These are phyloP conservation scores for Sporothrix mexicana DNA, from an alignment of 2,329 filamentous ascomycete genomes.

Conservation along the genomic window DNA sequence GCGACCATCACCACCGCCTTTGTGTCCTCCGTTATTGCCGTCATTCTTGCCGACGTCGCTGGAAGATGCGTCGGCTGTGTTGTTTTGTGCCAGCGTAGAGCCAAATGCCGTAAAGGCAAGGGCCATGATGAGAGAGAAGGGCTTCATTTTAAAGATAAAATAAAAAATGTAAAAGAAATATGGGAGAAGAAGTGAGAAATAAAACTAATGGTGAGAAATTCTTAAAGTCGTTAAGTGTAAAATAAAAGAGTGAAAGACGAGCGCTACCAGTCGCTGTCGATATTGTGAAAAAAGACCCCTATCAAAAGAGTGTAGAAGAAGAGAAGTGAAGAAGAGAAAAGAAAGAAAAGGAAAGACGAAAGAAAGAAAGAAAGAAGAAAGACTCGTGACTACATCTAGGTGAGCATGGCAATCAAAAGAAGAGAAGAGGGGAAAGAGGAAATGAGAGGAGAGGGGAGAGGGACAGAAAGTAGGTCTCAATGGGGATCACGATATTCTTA, in stretches of 20 bases:
- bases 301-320: slow-evolving; percentile 29
- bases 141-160: slow-evolving; percentile 9
- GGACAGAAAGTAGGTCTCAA: background rate
- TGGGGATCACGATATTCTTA: slow-evolving; percentile 15
- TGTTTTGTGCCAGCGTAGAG: slow-evolving; percentile 41
- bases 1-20: slow-evolving; percentile 39
- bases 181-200: background rate
- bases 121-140: slow-evolving; percentile 28
- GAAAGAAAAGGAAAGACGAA: background rate
- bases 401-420: slow-evolving; percentile 10
- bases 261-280: slow-evolving; percentile 30
- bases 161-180: background rate
- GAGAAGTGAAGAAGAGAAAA: slow-evolving; percentile 4
- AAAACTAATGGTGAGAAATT: background rate
- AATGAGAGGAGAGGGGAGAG: background rate
- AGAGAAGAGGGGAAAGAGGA: background rate
- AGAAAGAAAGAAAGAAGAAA: background rate
- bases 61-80: background rate
- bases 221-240: background rate
- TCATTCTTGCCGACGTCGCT: background rate
- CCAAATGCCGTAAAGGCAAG: slow-evolving; percentile 38
- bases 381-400: slow-evolving; percentile 9
- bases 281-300: slow-evolving; percentile 19
- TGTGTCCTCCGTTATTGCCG: background rate
- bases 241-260: slow-evolving; percentile 24